Evolutionary conservation across 1,284 basidiomycete species (phyloP), one percentile per base, ranked within the genome.

Genomic region (Rhodotorula sp.): DNA sequence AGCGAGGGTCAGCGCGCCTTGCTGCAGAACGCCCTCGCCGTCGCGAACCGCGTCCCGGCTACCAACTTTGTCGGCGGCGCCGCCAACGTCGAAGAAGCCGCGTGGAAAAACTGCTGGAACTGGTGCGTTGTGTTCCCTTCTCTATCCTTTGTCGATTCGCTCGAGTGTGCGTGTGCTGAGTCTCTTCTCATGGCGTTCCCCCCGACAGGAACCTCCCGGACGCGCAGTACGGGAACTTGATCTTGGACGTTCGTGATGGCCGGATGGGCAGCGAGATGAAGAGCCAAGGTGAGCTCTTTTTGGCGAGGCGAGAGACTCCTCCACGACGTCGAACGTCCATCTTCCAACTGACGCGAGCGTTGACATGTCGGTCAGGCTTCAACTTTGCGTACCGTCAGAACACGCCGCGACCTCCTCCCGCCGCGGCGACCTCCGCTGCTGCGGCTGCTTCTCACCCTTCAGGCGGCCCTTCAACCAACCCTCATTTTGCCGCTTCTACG

Each of bases 21-120:
- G 20, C 85, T 99, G 57, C 90, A 93, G 82, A 97, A 98, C 83
- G 92, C 92, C 1, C 83, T 97, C 49, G 87, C 87, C 18, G 92
- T 97, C 47, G 86, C 93, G 62, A 91, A 92, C 78, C 87, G 91
- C 58, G 83, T 95, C 21, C 92, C 92, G 10, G 84, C 88, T 5
- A 81, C 87, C 2, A 86, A 88, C 56, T 79, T 83, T 5, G 81
- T 82, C 79, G 23, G 85, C 86, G 6, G 84, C 85, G 68, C 68
- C 20, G 58, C 63, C 0, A 67, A 34, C 83, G 85, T 14, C 84
- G 93, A 94, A 80, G 93, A 94, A 76, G 88, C 90, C 6, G 88
- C 91, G 1, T 97, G 94, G 96, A 98, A 93, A 83, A 98, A 94
- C 81, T 93, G 91, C 79, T 99, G 96, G 96, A 94, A 98, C 82